Base-by-base conservation (phyloP, 306 rosid species). In the Sphenostylis stenocarpa region DNA sequence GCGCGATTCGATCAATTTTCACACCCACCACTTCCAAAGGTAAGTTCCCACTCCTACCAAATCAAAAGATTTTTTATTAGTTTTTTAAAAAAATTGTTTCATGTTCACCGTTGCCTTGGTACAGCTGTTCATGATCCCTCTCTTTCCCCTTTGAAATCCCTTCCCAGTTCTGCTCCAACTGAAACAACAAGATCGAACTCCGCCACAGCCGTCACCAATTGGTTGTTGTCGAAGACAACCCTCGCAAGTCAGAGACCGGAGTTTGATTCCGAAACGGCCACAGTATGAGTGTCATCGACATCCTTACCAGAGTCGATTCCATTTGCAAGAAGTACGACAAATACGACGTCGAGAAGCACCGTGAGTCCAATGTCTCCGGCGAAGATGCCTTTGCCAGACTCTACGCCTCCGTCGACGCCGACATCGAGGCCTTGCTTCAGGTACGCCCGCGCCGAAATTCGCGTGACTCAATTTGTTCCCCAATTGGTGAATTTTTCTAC, bases 371-470 rank as follows among this genome's bases (percentile, higher is more conserved):
- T 71, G 36, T 96, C 87, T 73, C 98, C 58, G 99, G 98, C 78
- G 99, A 85, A 61, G 99, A 96, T 78, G 96, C 99, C 81, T 96
- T 96, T 13, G 96, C 93, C 73, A 88, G 97, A 23, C 98, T 92
- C 81, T 96, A 89, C 73, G 84, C 91, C 78, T 23, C 69, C 39
- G 93, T 96, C 12, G 92, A 92, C 15, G 58, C 92, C 36, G 99
- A 96, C 78, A 88, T 96, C 82, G 97, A 90, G 43, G 80, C 96
- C 38, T 76, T 87, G 53, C 82, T 82, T 49, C 89, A 96, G 96
- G 99, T 82, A 34, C 8, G 7, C 38, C 8, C 15, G 28, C 29
- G n/a, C 62, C 0, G 23, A 38, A 14, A 15, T 24, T 38, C 7
- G 16, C 44, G 5, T 15, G 9, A 3, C 28, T 34, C 14, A 33